Evolutionary conservation across 805 yeast species (phyloP).

Genomic region (Yamadazyma phyllophila): DNA sequence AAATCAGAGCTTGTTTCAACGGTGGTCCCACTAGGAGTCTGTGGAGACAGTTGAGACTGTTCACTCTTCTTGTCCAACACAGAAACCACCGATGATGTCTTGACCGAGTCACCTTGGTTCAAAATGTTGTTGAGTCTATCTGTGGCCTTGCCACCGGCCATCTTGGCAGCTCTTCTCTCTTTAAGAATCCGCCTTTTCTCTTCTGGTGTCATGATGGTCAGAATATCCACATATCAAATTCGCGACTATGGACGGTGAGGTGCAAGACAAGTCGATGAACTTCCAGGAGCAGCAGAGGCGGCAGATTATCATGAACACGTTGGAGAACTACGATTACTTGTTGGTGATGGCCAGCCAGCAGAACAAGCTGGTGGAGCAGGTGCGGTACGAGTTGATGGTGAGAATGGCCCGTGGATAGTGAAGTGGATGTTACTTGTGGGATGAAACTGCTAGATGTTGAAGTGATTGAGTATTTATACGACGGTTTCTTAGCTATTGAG

Average conservation of each 20-base stretch:
- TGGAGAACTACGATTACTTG: constrained; percentile 30
- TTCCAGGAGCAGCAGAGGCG: constrained; percentile 28
- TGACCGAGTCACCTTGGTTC: constrained; percentile 39
- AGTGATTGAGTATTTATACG: too few relatives aligned
- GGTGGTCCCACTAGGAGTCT: background rate
- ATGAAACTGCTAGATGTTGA: too few relatives aligned
- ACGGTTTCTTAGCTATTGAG: too few relatives aligned
- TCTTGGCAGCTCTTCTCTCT: constrained; percentile 65
- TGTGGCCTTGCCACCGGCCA: constrained; percentile 54
- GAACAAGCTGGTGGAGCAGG: constrained; percentile 43
- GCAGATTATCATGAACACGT: constrained; percentile 36
- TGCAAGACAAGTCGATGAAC: constrained; percentile 15
- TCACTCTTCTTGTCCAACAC: constrained; percentile 26
- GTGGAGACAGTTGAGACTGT: background rate
- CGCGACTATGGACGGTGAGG: constrained; percentile 2
- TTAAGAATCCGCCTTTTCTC: constrained; percentile 58
- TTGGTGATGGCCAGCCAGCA: constrained; percentile 34
- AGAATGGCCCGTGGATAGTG: constrained; percentile 17
- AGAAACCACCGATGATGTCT: constrained; percentile 29
- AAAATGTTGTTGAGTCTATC: constrained; percentile 48
- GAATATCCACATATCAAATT: background rate
- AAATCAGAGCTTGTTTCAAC: background rate
- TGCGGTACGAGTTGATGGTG: constrained; percentile 37
- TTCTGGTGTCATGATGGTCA: constrained; percentile 29
- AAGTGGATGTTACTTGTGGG: too few relatives aligned